These are phyloP conservation scores for Pseudogymnoascus sp. DNA, from an alignment of 2,329 filamentous ascomycete species.

Conservation along the genomic window DNA sequence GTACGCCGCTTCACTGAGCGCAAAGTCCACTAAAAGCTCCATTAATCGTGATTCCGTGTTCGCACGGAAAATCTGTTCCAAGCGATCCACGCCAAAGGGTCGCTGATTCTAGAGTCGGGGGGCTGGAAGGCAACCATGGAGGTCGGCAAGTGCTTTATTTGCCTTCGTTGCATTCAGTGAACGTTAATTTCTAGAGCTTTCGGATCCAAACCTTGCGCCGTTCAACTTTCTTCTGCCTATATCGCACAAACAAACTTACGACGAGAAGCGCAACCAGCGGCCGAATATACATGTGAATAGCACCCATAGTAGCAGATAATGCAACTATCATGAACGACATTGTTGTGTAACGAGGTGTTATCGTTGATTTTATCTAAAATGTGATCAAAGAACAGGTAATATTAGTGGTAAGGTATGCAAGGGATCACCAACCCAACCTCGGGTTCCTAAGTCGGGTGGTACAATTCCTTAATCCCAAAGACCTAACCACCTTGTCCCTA, in stretches of 20 bases:
- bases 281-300: neutral
- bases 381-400: no score
- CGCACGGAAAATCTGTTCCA: conserved; percentile 29
- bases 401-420: no score
- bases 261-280: neutral
- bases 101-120: conserved; percentile 24
- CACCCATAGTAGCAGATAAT: neutral
- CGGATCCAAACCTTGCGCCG: neutral
- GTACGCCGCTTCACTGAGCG: conserved; percentile 21
- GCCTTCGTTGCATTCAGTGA: neutral
- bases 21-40: conserved; percentile 27
- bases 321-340: neutral
- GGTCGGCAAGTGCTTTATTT: neutral
- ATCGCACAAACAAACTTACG: neutral
- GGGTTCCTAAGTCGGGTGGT: no score
- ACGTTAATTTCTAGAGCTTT: neutral
- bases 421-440: no score
- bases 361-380: no score
- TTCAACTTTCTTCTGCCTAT: neutral
- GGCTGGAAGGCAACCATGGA: conserved; percentile 16
- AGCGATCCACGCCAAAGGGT: conserved; percentile 28
- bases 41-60: conserved; percentile 25
- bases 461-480: no score
- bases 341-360: neutral
- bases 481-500: no score